phyloP scores from a whole-genome alignment of 1,139 yeast species.

The Kluyveromyces sp. region DNA sequence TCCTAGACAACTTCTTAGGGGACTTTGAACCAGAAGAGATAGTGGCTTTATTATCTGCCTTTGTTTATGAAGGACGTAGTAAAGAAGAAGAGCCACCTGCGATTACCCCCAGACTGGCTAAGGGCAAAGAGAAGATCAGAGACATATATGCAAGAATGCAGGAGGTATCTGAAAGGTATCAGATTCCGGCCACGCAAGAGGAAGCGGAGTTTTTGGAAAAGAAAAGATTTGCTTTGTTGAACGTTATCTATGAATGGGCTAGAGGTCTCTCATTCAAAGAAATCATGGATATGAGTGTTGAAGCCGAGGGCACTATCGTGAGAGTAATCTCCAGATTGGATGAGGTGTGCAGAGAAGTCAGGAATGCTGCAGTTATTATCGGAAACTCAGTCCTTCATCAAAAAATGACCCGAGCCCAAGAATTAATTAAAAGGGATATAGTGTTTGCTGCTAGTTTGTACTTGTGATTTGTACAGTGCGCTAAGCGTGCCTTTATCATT shows the following conservation, averaged over 20 bases:
- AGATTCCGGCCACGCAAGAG: slow-evolving; percentile 71
- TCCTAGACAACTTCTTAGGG: slow-evolving; percentile 84
- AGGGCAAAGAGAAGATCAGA: slow-evolving; percentile 63
- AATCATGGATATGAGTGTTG: slow-evolving; percentile 80
- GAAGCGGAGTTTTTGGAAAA: slow-evolving; percentile 80
- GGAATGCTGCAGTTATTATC: slow-evolving; percentile 87
- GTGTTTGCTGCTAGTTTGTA: slow-evolving; percentile 96
- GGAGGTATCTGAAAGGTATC: slow-evolving; percentile 56
- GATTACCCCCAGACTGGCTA: slow-evolving; percentile 76
- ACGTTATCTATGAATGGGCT: slow-evolving; percentile 97
- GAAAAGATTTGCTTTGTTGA: slow-evolving; percentile 82
- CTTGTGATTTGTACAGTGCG: slow-evolving; percentile 37
- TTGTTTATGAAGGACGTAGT: slow-evolving; percentile 84
- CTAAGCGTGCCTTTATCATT: not conserved
- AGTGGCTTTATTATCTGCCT: slow-evolving; percentile 84
- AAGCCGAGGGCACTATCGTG: slow-evolving; percentile 97
- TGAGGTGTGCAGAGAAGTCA: slow-evolving; percentile 91
- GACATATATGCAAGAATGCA: slow-evolving; percentile 63
- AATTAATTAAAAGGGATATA: slow-evolving; percentile 88
- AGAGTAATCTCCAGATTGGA: slow-evolving; percentile 90
- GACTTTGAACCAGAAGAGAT: slow-evolving; percentile 94
- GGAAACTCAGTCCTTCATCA: slow-evolving; percentile 86
- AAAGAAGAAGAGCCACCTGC: slow-evolving; percentile 47
- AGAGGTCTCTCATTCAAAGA: slow-evolving; percentile 87
- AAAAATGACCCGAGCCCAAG: slow-evolving; percentile 90